phyloP scores from a whole-genome alignment of 768 basidiomycete species.

The Suillus occidentalis region DNA sequence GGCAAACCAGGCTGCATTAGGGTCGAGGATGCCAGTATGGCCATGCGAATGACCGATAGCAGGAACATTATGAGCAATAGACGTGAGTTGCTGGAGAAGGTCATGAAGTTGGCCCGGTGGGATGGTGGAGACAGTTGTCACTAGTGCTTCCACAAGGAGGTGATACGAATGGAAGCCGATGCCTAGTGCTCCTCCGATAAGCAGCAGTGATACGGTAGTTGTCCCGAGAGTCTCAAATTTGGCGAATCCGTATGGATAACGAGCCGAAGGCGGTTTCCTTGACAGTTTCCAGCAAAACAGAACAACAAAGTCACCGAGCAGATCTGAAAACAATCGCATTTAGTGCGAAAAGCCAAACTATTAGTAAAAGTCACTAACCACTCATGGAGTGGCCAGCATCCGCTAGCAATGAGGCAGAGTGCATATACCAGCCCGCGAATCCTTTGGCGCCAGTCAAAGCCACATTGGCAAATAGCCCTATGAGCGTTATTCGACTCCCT shows the following conservation, averaged over 20 bases:
- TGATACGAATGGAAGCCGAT: constrained; percentile 91
- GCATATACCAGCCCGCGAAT: constrained; percentile 83
- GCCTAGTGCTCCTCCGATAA: constrained; percentile 81
- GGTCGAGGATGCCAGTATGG: constrained; percentile 65
- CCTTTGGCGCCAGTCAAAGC: constrained; percentile 83
- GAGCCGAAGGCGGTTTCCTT: constrained; percentile 72
- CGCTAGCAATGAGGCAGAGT: constrained; percentile 87
- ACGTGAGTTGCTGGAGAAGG: constrained; percentile 56
- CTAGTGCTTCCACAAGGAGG: constrained; percentile 73
- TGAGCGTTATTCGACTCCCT: constrained; percentile 80
- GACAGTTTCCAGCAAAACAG: constrained; percentile 87
- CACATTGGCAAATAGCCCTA: constrained; percentile 83
- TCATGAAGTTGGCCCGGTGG: constrained; percentile 65
- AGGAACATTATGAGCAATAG: constrained; percentile 55
- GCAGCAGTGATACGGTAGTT: constrained; percentile 81
- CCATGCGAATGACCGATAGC: constrained; percentile 53
- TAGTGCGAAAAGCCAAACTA: constrained; percentile 7
- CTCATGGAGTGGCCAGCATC: constrained; percentile 92
- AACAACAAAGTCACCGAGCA: constrained; percentile 89
- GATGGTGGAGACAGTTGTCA: constrained; percentile 61
- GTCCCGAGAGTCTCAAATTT: constrained; percentile 97
- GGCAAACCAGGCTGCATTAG: constrained; percentile 98
- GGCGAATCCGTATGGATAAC: constrained; percentile 86
- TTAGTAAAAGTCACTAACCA: constrained; percentile 47
- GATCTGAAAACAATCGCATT: constrained; percentile 43